phyloP scores from a whole-genome alignment of 768 basidiomycete species.

The Mycena amicta region DNA sequence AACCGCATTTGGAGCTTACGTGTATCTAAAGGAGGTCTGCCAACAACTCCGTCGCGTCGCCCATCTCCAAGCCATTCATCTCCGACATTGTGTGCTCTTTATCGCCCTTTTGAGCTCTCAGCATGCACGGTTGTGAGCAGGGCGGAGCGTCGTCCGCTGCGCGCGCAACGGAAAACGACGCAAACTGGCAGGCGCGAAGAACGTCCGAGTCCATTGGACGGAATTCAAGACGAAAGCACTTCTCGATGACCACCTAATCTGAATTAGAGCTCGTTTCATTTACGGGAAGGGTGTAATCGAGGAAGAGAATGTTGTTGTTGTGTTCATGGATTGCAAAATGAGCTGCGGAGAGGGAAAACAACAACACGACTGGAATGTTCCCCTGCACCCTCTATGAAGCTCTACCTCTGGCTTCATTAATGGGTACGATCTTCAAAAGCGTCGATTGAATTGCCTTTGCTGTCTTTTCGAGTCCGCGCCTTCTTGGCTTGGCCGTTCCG shows the following conservation, averaged over 20 bases:
- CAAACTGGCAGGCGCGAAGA: neutral
- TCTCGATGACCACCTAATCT: too few species aligned
- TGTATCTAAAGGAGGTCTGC: neutral
- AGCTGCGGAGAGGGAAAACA: too few species aligned
- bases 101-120: too few species aligned
- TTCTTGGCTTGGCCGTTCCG: too few species aligned
- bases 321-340: neutral
- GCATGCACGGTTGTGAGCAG: neutral
- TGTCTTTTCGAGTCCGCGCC: too few species aligned
- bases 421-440: neutral
- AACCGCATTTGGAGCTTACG: neutral
- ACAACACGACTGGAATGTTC: too few species aligned
- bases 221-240: too few species aligned
- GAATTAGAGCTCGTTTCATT: too few species aligned
- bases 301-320: neutral
- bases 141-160: neutral
- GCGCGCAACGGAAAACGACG: neutral
- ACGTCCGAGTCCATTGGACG: too few species aligned
- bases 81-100: neutral
- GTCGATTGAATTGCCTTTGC: too few species aligned
- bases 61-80: neutral
- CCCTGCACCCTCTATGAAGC: too few species aligned
- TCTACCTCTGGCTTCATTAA: neutral
- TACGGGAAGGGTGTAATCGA: neutral
- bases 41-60: too few species aligned